Evolutionary conservation across 371 early-diverging fungal species (phyloP), one percentile per base, ranked within the genome.

Genomic region (Nematocida sp.): DNA sequence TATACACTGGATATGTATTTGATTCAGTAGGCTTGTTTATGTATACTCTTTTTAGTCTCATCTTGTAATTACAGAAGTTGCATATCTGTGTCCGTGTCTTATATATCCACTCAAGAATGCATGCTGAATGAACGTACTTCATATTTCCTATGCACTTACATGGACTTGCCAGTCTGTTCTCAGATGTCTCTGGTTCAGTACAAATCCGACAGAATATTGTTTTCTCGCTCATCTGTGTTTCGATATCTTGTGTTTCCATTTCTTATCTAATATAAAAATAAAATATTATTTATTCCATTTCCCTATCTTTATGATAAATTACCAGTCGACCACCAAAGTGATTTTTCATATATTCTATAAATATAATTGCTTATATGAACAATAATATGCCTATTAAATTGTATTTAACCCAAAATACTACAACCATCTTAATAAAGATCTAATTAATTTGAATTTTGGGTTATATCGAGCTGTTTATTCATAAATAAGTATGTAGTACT

Each of bases 111-210:
- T 71, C 69, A 42, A 74, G 27, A n/a, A 87, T 61, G 69, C 87
- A 87, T 4, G 27, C 40, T 2, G 20, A 27, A 60, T 85, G 86
- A 15, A 84, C 83, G 60, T 74, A 83, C 50, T 84, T 75, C 27
- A 85, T 50, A 47, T 81, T 69, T 70, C 84, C 86, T 50, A 52
- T 66, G 71, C 87, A 87, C 57, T 82, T 82, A 62, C 87, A 87
- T 2, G 85, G 85, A 11, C 5, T 47, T 20, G 13, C 52, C 11
- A 84, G 62, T 13, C 57, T 55, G 3, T 83, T 81, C 13, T 73
- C 74, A 57, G 67, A 61, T 11, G 44, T 25, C 4, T 72, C 82
- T 20, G 20, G 61, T 2, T 27, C 73, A 27, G 74, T 72, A 57
- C 86, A 86, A 20, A 86, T 85, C 45, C 82, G 82, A 61, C 86